Conservation (phyloP, 805 yeast genomes). For the Yarrowia bubula region DNA sequence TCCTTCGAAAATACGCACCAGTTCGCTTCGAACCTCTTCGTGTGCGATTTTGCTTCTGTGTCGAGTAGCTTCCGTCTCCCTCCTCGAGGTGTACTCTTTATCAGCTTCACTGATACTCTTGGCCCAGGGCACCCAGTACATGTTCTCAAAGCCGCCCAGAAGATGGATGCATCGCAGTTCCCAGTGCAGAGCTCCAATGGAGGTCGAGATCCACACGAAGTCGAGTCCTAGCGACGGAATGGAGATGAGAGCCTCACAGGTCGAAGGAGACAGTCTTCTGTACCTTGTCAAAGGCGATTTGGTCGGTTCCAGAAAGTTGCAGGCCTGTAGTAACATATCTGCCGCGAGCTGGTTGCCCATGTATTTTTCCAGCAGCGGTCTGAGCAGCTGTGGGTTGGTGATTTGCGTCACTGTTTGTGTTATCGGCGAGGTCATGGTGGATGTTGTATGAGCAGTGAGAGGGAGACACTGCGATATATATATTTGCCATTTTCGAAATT, state of each 20-base stretch:
- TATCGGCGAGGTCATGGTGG: neutral
- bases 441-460: neutral
- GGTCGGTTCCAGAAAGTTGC: neutral
- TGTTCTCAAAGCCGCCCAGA: slow-evolving; percentile 32
- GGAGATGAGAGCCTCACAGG: slow-evolving; percentile 30
- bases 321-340: neutral
- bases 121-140: slow-evolving; percentile 33
- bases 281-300: neutral
- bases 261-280: slow-evolving; percentile 5
- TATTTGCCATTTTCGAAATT: neutral
- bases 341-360: slow-evolving; percentile 10
- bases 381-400: neutral
- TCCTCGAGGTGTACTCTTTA: slow-evolving; percentile 22
- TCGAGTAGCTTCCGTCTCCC: neutral
- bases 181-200: slow-evolving; percentile 30
- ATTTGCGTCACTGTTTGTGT: neutral
- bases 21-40: neutral
- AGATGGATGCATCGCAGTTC: slow-evolving; percentile 30
- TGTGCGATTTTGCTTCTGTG: slow-evolving; percentile 2
- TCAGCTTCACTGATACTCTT: slow-evolving; percentile 30
- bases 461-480: neutral
- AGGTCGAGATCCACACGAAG: slow-evolving; percentile 34
- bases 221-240: slow-evolving; percentile 27
- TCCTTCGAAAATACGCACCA: slow-evolving; percentile 8
- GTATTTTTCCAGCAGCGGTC: slow-evolving; percentile 5